Conservation (phyloP, 257 asterid genomes). For the Euphrasia confusa region DNA sequence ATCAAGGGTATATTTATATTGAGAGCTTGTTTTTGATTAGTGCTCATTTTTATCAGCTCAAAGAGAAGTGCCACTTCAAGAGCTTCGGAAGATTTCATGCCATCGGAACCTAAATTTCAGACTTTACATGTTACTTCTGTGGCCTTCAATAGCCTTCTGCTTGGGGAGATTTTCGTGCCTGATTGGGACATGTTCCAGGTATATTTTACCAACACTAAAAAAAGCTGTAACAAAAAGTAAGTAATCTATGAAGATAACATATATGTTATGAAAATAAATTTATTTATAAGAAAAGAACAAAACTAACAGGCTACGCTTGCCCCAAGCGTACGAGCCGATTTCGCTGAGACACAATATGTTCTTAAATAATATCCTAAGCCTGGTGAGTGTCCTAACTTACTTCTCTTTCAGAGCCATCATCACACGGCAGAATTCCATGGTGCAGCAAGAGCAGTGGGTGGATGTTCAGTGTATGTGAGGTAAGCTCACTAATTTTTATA, state of each 20-base stretch:
- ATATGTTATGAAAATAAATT: too few species aligned
- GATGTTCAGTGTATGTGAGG: conserved; percentile 61
- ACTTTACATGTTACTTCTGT: conserved; percentile 49
- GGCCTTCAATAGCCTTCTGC: conserved; percentile 50
- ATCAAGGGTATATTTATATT: neutral
- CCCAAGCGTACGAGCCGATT: too few species aligned
- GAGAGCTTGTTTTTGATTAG: conserved; percentile 4
- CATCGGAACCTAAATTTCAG: conserved; percentile 38
- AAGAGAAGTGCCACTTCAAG: conserved; percentile 43
- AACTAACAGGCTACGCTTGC: neutral
- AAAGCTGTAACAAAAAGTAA: neutral
- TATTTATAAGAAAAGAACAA: neutral
- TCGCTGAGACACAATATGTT: too few species aligned
- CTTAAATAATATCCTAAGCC: too few species aligned
- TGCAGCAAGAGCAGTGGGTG: conserved; percentile 56
- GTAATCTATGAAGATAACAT: too few species aligned
- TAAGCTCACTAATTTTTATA: conserved; percentile 20
- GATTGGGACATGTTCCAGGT: conserved; percentile 77
- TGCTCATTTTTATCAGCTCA: conserved; percentile 26
- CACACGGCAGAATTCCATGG: conserved; percentile 49
- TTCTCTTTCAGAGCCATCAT: conserved; percentile 39
- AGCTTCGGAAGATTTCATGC: conserved; percentile 65
- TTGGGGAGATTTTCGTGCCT: conserved; percentile 50
- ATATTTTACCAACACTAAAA: neutral
- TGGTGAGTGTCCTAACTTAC: too few species aligned